Percentiles rank a stretch among this genome's conserved stretches.
These are phyloP conservation scores for Aspergillus clavatus DNA, from an alignment of 2,329 filamentous ascomycete genomes.

Conservation along the genomic window DNA sequence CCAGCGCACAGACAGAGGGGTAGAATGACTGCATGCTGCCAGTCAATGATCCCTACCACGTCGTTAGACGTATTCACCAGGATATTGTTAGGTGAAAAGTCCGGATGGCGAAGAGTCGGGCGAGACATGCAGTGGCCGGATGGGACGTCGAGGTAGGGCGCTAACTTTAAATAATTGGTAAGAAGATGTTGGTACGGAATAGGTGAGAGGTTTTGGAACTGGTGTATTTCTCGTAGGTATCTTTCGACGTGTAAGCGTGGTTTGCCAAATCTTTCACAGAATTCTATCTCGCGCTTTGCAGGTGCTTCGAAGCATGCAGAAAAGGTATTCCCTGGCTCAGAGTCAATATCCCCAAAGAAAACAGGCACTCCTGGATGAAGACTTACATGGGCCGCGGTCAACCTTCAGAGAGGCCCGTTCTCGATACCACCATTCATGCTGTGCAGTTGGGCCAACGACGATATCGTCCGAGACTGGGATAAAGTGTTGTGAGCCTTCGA, in stretches of 20 bases:
- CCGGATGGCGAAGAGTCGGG: slow-evolving; percentile 22
- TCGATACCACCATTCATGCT: slow-evolving; percentile 22
- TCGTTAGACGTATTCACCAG: slow-evolving; percentile 22
- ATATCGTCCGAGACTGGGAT: slow-evolving; percentile 12
- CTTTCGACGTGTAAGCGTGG: slow-evolving; percentile 19
- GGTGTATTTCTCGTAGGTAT: slow-evolving; percentile 19
- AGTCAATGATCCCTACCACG: slow-evolving; percentile 28
- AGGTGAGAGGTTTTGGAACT: slow-evolving; percentile 12
- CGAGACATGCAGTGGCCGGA: slow-evolving; percentile 15
- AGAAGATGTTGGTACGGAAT: slow-evolving; percentile 12
- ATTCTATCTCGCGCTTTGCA: slow-evolving; percentile 23
- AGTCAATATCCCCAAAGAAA: slow-evolving; percentile 5
- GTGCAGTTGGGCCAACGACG: slow-evolving; percentile 22
- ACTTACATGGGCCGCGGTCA: slow-evolving; percentile 24
- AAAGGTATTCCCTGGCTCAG: slow-evolving; percentile 10
- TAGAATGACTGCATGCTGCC: slow-evolving; percentile 27
- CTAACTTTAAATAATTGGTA: slow-evolving; percentile 12
- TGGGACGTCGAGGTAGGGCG: slow-evolving; percentile 15
- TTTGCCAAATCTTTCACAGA: slow-evolving; percentile 19
- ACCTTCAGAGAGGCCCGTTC: slow-evolving; percentile 15
- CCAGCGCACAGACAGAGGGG: slow-evolving; percentile 26
- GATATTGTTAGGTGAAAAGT: slow-evolving; percentile 30
- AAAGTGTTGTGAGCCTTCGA: slow-evolving; percentile 5
- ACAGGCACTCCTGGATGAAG: neutral
- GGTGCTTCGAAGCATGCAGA: slow-evolving; percentile 15